Evolutionary conservation across 352 stramenopile species (phyloP), one percentile per base, ranked within the genome.

Genomic region (Phytophthora cryptogea): DNA sequence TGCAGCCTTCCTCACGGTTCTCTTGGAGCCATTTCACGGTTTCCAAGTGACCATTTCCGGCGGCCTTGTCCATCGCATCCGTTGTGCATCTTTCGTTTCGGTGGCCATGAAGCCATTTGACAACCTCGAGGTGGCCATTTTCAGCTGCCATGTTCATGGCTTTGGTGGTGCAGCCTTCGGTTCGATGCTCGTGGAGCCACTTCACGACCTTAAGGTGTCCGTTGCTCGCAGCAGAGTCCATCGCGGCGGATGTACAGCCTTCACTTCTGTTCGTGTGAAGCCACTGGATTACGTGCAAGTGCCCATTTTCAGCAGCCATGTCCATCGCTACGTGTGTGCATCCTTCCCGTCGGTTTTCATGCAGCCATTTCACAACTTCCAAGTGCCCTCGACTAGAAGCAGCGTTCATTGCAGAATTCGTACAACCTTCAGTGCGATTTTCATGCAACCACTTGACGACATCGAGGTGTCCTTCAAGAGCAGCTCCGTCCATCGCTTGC

Each of bases 351-450:
- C 66, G 44, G 32, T 87, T 44, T 6, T 48, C 28, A 33, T 86
- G 72, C 5, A 89, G 63, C 74, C 72, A 84, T 30, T 81, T 65
- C 0, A 87, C 70, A 9, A 85, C 59, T 46, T 78, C 30, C 36
- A 89, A 61, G 20, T 89, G 63, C 0, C 74, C 76, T 23, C 63
- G 47, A 4, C 60, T 50, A 14, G 76, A 71, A n/a, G 78, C 78
- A 20, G 23, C 42, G 59, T 86, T 73, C 68, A 88, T 83, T 2
- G 76, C 76, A 10, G 62, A 59, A 43, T 68, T 75, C 20, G 74
- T 80, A 40, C 69, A 78, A 2, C 73, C 74, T 57, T 81, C 74
- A 5, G 37, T 62, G 1, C 71, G 59, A 17, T 76, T 52, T 23
- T 59, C 40, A 47, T 83, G 68, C 1, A 88, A 26, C 66, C 72